phyloP scores from a whole-genome alignment of 2,329 filamentous ascomycete genomes.

The Venturia asperata region DNA sequence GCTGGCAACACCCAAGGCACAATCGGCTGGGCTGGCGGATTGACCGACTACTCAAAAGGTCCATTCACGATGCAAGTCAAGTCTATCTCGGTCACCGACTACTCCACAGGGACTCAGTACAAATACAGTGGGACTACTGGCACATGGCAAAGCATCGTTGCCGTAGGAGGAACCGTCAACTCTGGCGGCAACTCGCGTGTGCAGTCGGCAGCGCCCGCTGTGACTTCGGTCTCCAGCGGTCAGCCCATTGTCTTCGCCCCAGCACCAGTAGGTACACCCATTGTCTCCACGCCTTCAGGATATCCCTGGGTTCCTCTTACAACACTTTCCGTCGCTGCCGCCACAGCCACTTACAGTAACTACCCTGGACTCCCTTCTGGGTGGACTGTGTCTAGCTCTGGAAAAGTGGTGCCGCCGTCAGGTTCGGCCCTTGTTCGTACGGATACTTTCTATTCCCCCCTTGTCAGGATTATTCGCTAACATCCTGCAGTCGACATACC shows the following conservation, averaged over 20 bases:
- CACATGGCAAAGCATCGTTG: conserved; percentile 71
- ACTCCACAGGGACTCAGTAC: conserved; percentile 85
- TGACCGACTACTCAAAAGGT: conserved; percentile 73
- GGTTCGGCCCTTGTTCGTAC: conserved; percentile 31
- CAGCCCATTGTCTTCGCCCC: conserved; percentile 61
- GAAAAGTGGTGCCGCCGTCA: conserved; percentile 66
- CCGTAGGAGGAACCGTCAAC: conserved; percentile 72
- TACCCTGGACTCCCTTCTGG: conserved; percentile 62
- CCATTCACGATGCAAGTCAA: conserved; percentile 83
- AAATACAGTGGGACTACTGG: conserved; percentile 72
- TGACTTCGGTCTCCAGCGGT: conserved; percentile 55
- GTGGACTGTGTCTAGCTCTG: conserved; percentile 71
- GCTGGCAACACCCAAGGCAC: conserved; percentile 70
- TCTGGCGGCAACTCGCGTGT: conserved; percentile 47
- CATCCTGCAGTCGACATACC: conserved; percentile 43
- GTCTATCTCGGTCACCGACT: conserved; percentile 72
- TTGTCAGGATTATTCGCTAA: conserved; percentile 26
- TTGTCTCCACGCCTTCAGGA: conserved; percentile 51
- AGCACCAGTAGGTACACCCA: conserved; percentile 48
- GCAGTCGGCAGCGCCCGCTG: conserved; percentile 50
- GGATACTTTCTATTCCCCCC: conserved; percentile 23
- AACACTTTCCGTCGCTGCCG: conserved; percentile 42
- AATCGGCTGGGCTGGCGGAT: conserved; percentile 80
- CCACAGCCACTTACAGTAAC: conserved; percentile 39
- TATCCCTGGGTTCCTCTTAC: conserved; percentile 61